Conservation (phyloP, 2,329 filamentous ascomycete species). For the Pseudocercospora fijiensis region DNA sequence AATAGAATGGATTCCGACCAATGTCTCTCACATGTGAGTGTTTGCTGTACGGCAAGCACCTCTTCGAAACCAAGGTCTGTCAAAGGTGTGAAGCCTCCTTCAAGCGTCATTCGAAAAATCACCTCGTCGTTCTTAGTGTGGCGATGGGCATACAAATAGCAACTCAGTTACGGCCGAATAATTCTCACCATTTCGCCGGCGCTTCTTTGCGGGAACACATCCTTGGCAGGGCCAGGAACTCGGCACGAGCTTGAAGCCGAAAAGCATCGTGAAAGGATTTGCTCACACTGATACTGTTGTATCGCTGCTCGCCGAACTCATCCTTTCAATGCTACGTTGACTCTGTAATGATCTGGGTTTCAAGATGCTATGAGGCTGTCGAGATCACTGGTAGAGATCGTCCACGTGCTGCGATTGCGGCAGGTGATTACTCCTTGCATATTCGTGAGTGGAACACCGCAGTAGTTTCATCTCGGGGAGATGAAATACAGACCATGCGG, state of each 20-base stretch:
- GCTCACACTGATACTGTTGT: neutral
- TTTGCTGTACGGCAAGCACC: too few relatives aligned
- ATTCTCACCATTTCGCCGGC: neutral
- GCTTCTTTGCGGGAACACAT: neutral
- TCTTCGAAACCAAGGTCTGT: too few relatives aligned
- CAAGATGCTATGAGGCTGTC: neutral
- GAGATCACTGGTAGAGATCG: neutral
- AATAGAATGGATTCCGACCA: too few relatives aligned
- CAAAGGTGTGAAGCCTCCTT: too few relatives aligned
- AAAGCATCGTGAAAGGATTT: neutral
- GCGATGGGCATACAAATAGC: neutral
- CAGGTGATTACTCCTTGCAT: neutral
- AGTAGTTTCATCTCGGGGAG: neutral
- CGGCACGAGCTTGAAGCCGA: neutral
- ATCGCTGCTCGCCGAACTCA: neutral
- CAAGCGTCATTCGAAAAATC: too few relatives aligned
- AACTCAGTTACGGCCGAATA: neutral
- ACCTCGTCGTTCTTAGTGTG: too few relatives aligned
- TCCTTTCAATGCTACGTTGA: neutral
- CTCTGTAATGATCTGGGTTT: neutral
- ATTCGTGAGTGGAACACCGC: neutral
- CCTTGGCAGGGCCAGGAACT: neutral
- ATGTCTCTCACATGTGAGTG: too few relatives aligned
- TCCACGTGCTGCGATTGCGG: neutral
- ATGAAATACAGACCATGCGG: neutral